These are phyloP conservation scores for Gnomoniopsis smithogilvyi DNA, from an alignment of 2,329 filamentous ascomycete genomes.

Conservation along the genomic window DNA sequence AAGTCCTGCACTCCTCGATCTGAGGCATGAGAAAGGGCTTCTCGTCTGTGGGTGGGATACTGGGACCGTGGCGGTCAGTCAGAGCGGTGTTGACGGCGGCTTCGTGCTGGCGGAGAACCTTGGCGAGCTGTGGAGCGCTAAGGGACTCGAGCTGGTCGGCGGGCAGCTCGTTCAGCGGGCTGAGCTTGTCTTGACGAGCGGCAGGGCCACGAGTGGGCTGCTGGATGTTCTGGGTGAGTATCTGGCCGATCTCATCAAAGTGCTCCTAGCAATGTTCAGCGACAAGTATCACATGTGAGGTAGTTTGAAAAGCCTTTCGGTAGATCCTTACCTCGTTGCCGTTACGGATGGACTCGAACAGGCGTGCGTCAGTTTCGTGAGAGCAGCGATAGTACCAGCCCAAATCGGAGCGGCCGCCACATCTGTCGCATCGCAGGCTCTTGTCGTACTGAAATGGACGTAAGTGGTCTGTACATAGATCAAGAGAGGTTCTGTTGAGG, in stretches of 20 bases:
- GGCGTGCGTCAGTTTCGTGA: slow-evolving; percentile 52
- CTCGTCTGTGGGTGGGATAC: not conserved
- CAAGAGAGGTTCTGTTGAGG: slow-evolving; percentile 3
- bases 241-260: slow-evolving; percentile 34
- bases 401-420: slow-evolving; percentile 50
- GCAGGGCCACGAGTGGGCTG: slow-evolving; percentile 38
- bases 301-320: slow-evolving; percentile 11
- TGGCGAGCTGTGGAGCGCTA: slow-evolving; percentile 42
- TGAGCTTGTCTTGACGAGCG: slow-evolving; percentile 39
- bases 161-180: slow-evolving; percentile 42
- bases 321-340: slow-evolving; percentile 13
- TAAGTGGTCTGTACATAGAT: slow-evolving; percentile 36
- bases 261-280: slow-evolving; percentile 14
- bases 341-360: slow-evolving; percentile 32
- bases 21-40: slow-evolving; percentile 14
- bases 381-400: slow-evolving; percentile 75
- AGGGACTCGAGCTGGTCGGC: slow-evolving; percentile 42
- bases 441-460: slow-evolving; percentile 61
- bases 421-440: slow-evolving; percentile 54
- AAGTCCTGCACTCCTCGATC: slow-evolving; percentile 46
- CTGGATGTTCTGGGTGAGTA: slow-evolving; percentile 30
- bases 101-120: slow-evolving; percentile 47
- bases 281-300: slow-evolving; percentile 22
- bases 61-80: slow-evolving; percentile 9
- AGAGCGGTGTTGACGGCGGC: slow-evolving; percentile 25